phyloP scores from a whole-genome alignment of 2,329 filamentous ascomycete genomes.

The Aspergillus aculeatus region DNA sequence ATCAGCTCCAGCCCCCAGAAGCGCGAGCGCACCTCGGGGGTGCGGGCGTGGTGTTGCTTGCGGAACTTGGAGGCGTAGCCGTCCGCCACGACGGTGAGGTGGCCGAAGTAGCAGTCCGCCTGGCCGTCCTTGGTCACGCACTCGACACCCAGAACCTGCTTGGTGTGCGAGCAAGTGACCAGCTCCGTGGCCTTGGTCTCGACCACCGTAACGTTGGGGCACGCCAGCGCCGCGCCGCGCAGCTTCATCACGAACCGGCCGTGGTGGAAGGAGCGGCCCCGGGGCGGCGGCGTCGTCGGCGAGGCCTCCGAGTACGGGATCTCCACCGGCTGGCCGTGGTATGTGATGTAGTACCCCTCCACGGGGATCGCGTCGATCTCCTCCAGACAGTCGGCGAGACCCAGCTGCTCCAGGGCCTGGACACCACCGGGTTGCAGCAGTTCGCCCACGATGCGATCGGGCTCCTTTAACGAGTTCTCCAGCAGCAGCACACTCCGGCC shows the following conservation, averaged over 20 bases:
- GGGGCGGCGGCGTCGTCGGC: constrained; percentile 52
- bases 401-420: constrained; percentile 73
- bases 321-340: constrained; percentile 68
- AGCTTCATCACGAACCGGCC: constrained; percentile 86
- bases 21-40: constrained; percentile 73
- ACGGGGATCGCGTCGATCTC: constrained; percentile 82
- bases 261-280: constrained; percentile 87
- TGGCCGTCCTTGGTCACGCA: constrained; percentile 61
- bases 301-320: constrained; percentile 75
- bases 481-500: constrained; percentile 87
- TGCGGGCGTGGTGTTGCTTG: constrained; percentile 67
- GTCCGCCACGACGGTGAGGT: constrained; percentile 85
- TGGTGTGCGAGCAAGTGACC: constrained; percentile 66
- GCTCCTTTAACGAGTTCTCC: constrained; percentile 85
- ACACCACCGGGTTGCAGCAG: constrained; percentile 91
- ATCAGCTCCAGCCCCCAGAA: constrained; percentile 94
- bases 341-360: constrained; percentile 84
- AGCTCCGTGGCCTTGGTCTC: constrained; percentile 82
- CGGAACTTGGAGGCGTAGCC: constrained; percentile 92
- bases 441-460: constrained; percentile 94
- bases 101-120: constrained; percentile 77
- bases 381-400: constrained; percentile 77
- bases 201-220: constrained; percentile 83
- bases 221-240: constrained; percentile 68
- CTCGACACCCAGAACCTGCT: constrained; percentile 80